Base-by-base conservation (phyloP, 257 asterid genomes). In the Datura wrightii region DNA sequence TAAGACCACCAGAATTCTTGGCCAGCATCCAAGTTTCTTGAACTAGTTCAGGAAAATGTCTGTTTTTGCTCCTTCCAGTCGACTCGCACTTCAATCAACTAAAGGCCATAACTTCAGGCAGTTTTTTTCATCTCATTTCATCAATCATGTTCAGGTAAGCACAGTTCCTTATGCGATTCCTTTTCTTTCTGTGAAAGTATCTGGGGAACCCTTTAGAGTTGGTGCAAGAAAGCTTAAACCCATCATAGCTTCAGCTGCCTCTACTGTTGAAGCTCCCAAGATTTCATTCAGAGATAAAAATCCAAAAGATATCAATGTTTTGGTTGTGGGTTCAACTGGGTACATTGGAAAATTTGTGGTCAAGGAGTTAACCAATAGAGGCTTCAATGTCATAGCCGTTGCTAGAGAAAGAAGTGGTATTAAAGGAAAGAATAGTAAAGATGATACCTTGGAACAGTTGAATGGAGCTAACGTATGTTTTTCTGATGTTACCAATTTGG, bases 291-390 rank as follows among this genome's bases (percentile, higher is more conserved):
- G 99, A 81, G 88, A 66, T 89, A 94, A 91, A 85, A 89, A 74
- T 74, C 95, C 97, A 8, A 90, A 89, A 72, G 97, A 94, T 46
- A 85, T 94, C 15, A 96, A 93, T 55, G 92, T 96, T 81, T 82
- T 94, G 82, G 97, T 94, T 36, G 98, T 93, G 87, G 98, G 99
- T 42, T 93, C 99, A 44, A 96, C 99, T 24, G 98, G 98, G 63
- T 96, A 96, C 74, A 94, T 96, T 83, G 99, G 99, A 31, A 96
- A 92, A 72, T 94, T 93, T 90, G 98, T 94, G 36, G 98, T 93
- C 52, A 88, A 87, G 65, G 97, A 96, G 90, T 82, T 96, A 8
- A 88, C 90, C 39, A 88, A 86, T n/a, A 94, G 98, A 84, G 98
- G 98, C 86, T 94, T 93, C 34, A 96, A 94, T 87, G 99, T 96